These are phyloP conservation scores for Cytospora paraplurivora DNA, from an alignment of 2,329 filamentous ascomycete genomes.

Conservation along the genomic window DNA sequence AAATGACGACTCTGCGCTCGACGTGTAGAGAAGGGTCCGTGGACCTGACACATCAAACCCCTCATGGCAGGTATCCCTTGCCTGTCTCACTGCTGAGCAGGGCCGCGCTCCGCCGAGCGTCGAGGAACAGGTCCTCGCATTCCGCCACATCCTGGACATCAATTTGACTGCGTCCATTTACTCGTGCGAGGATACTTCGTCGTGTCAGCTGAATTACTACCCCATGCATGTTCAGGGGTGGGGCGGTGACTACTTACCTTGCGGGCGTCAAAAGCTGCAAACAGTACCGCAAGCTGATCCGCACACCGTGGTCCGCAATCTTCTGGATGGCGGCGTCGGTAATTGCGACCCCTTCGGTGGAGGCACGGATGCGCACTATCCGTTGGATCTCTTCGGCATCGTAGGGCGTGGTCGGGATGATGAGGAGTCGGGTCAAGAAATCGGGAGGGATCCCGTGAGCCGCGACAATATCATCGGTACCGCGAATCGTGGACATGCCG, in stretches of 20 bases:
- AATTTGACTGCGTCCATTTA: slow-evolving; percentile 76
- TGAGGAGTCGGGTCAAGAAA: slow-evolving; percentile 89
- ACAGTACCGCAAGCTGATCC: slow-evolving; percentile 89
- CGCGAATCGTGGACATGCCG: slow-evolving; percentile 89
- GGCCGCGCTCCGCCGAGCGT: slow-evolving; percentile 75
- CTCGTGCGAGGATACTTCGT: slow-evolving; percentile 79
- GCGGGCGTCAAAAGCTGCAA: slow-evolving; percentile 88
- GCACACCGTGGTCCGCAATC: slow-evolving; percentile 82
- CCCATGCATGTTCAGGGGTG: slow-evolving; percentile 19
- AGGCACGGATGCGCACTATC: slow-evolving; percentile 83
- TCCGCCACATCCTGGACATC: slow-evolving; percentile 77
- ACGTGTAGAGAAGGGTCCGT: slow-evolving; percentile 21
- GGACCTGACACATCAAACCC: slow-evolving; percentile 46
- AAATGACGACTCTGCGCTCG: slow-evolving; percentile 34
- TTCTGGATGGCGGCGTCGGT: slow-evolving; percentile 83
- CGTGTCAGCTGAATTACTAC: slow-evolving; percentile 40
- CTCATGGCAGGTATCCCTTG: slow-evolving; percentile 65
- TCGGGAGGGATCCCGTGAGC: slow-evolving; percentile 94
- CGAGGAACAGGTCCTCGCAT: slow-evolving; percentile 82
- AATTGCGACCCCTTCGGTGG: slow-evolving; percentile 78
- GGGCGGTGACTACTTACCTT: slow-evolving; percentile 51
- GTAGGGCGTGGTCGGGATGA: slow-evolving; percentile 93
- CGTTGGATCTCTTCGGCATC: slow-evolving; percentile 85
- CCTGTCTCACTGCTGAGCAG: slow-evolving; percentile 66
- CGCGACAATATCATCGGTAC: slow-evolving; percentile 77